phyloP scores from a whole-genome alignment of 2,329 filamentous ascomycete genomes.

The Calonectria naviculata region DNA sequence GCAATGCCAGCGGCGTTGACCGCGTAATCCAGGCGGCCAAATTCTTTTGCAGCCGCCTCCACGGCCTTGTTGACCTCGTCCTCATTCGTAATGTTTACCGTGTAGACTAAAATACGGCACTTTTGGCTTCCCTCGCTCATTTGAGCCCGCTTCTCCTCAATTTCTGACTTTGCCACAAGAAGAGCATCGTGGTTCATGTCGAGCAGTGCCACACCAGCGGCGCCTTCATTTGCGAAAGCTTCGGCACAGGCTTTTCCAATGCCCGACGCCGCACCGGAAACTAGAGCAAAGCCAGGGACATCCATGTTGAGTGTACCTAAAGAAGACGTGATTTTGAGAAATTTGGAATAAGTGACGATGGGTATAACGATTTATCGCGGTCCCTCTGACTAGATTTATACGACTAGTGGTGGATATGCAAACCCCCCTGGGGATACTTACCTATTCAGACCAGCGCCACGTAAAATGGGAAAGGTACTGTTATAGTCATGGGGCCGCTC shows the following conservation, averaged over 20 bases:
- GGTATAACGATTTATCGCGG: too few species aligned
- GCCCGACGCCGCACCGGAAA: conserved; percentile 46
- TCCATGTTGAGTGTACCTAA: conserved; percentile 27
- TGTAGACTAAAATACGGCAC: conserved; percentile 17
- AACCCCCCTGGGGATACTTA: neutral
- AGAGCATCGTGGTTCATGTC: conserved; percentile 39
- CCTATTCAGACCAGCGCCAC: too few species aligned
- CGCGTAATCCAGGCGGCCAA: conserved; percentile 53
- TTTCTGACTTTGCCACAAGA: conserved; percentile 26
- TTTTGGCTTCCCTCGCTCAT: neutral
- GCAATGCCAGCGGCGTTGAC: conserved; percentile 54
- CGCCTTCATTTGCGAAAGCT: conserved; percentile 42
- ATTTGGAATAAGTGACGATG: neutral
- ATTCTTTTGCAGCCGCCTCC: conserved; percentile 37
- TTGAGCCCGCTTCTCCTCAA: conserved; percentile 24
- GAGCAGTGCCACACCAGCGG: conserved; percentile 41
- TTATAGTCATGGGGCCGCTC: too few species aligned
- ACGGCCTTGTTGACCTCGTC: conserved; percentile 35
- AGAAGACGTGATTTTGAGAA: neutral
- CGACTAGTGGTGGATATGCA: too few species aligned
- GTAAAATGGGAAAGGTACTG: too few species aligned
- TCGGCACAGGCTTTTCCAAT: conserved; percentile 44
- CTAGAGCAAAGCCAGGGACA: conserved; percentile 44
- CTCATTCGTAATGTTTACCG: conserved; percentile 46
- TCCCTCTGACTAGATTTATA: too few species aligned